Conservation (phyloP, 2,329 filamentous ascomycete genomes). For the Metarhizium robertsii region DNA sequence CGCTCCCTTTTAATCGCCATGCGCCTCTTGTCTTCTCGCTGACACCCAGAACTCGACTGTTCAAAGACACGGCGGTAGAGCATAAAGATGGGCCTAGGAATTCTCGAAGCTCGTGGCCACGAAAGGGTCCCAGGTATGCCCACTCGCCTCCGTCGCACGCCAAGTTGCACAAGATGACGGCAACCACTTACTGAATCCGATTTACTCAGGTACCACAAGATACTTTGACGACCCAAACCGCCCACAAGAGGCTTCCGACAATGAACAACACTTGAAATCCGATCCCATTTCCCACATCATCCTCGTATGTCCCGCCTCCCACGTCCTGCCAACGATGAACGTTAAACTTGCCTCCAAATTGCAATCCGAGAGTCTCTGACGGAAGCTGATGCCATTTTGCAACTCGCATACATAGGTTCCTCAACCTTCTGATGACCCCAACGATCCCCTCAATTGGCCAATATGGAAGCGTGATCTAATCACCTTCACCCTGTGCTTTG, state of each 20-base stretch:
- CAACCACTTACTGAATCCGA: slow-evolving; percentile 1
- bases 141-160: neutral
- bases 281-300: slow-evolving; percentile 56
- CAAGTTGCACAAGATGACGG: neutral
- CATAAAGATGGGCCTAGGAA: slow-evolving; percentile 44
- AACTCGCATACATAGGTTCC: slow-evolving; percentile 40
- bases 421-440: slow-evolving; percentile 83
- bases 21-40: neutral
- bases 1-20: slow-evolving; percentile 1
- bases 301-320: slow-evolving; percentile 42
- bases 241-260: slow-evolving; percentile 31
- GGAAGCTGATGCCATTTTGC: neutral
- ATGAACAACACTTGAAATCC: slow-evolving; percentile 53
- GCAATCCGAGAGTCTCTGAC: neutral
- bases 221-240: slow-evolving; percentile 53
- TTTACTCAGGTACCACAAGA: slow-evolving; percentile 45
- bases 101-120: slow-evolving; percentile 58
- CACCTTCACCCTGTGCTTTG: slow-evolving; percentile 66
- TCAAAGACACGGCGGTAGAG: neutral
- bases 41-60: neutral
- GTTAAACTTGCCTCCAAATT: neutral
- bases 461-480: slow-evolving; percentile 78
- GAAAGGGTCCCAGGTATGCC: slow-evolving; percentile 64
- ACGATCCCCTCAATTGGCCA: slow-evolving; percentile 82
- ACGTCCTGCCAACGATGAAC: neutral